Conservation (phyloP, 1,284 basidiomycete genomes). For the Macrocystidia cucumis region DNA sequence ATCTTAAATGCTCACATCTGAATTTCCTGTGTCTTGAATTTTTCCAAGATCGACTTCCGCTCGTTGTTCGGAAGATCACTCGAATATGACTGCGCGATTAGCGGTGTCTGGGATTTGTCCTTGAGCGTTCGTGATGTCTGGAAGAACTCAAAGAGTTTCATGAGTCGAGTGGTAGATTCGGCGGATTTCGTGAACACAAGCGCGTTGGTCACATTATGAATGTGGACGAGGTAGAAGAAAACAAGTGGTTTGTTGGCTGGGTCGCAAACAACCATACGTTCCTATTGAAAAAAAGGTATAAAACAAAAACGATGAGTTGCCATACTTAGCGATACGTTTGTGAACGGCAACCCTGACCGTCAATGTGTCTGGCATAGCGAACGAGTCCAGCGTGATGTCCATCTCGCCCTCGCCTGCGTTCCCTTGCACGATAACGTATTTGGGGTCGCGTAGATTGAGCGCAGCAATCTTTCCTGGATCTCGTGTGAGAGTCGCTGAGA, state of each 20-base stretch:
- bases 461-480: conserved; percentile 91
- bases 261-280: conserved; percentile 82
- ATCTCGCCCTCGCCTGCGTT: conserved; percentile 25
- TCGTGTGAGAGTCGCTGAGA: conserved; percentile 93
- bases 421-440: conserved; percentile 80
- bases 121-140: conserved; percentile 46
- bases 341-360: conserved; percentile 34
- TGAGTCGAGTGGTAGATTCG: conserved; percentile 82
- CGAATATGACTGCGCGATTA: conserved; percentile 71
- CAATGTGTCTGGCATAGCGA: conserved; percentile 76
- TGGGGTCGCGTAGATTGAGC: conserved; percentile 72
- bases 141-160: conserved; percentile 80
- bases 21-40: conserved; percentile 77
- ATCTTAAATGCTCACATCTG: conserved; percentile 83
- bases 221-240: conserved; percentile 81
- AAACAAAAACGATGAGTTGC: conserved; percentile 3
- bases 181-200: conserved; percentile 96
- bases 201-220: conserved; percentile 53
- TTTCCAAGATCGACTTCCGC: conserved; percentile 70
- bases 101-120: no score
- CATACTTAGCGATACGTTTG: no score
- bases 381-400: conserved; percentile 64
- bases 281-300: conserved; percentile 35
- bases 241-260: conserved; percentile 83
- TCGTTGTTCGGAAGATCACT: conserved; percentile 77